phyloP scores from a whole-genome alignment of 2,329 filamentous ascomycete species.

The Calonectria hawksworthii region DNA sequence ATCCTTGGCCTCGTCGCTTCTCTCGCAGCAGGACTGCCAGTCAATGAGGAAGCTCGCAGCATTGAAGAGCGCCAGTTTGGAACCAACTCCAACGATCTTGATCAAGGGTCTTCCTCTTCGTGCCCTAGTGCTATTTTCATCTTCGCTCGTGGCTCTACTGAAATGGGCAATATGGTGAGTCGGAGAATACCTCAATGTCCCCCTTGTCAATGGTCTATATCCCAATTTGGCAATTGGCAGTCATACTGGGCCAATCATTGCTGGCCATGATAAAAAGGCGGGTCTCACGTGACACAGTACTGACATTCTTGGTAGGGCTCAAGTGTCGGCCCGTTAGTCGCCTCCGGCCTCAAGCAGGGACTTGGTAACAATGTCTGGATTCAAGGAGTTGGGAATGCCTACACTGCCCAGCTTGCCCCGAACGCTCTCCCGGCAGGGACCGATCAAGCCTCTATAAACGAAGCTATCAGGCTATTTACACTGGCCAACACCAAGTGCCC shows the following conservation, averaged over 20 bases:
- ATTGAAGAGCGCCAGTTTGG: slow-evolving; percentile 38
- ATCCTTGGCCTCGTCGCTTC: neutral
- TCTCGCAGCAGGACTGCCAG: neutral
- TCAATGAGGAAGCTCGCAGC: neutral
- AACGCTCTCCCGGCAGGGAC: slow-evolving; percentile 57
- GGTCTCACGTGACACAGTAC: too few relatives aligned
- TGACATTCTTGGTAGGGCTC: too few relatives aligned
- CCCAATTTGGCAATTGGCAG: too few relatives aligned
- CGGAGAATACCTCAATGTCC: too few relatives aligned
- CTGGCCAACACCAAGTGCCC: slow-evolving; percentile 59
- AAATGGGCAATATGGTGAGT: slow-evolving; percentile 55
- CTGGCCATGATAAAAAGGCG: too few relatives aligned
- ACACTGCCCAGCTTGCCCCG: slow-evolving; percentile 51
- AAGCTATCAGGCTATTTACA: slow-evolving; percentile 56
- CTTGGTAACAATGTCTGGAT: slow-evolving; percentile 53
- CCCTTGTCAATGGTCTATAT: too few relatives aligned
- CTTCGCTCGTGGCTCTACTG: slow-evolving; percentile 56
- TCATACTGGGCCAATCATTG: neutral
- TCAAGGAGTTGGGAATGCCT: slow-evolving; percentile 59
- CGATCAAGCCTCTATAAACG: slow-evolving; percentile 53
- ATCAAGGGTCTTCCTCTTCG: slow-evolving; percentile 42
- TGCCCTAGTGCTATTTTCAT: slow-evolving; percentile 57
- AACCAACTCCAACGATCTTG: slow-evolving; percentile 46
- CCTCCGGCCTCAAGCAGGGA: slow-evolving; percentile 44
- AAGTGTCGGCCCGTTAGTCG: slow-evolving; percentile 48